These are phyloP conservation scores for Raphanus hybrid DNA, from an alignment of 441 rosid species.

Conservation along the genomic window DNA sequence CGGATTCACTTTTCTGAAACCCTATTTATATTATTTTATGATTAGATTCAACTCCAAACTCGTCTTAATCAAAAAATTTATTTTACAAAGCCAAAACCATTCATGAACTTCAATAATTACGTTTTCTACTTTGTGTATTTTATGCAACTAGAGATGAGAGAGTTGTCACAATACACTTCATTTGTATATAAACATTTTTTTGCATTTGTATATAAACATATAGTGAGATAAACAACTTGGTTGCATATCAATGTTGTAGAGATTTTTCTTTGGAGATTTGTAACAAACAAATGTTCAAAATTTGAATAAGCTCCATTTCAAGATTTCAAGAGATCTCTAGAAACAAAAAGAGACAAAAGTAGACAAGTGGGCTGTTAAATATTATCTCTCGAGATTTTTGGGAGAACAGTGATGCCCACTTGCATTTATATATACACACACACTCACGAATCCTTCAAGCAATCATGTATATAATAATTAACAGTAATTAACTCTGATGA, in stretches of 20 bases:
- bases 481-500: slow-evolving; percentile 28
- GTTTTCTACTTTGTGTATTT: slow-evolving; percentile 20
- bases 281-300: slow-evolving; percentile 7
- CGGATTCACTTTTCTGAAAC: slow-evolving; percentile 90
- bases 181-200: background rate
- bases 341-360: slow-evolving; percentile 23
- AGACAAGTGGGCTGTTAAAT: slow-evolving; percentile 42
- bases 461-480: slow-evolving; percentile 38
- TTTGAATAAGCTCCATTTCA: slow-evolving; percentile 12
- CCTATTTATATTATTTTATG: slow-evolving; percentile 55
- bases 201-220: background rate
- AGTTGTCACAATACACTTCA: slow-evolving; percentile 3
- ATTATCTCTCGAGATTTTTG: slow-evolving; percentile 24
- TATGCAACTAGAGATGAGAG: slow-evolving; percentile 27
- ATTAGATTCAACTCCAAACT: slow-evolving; percentile 26
- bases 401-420: slow-evolving; percentile 39
- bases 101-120: slow-evolving; percentile 1
- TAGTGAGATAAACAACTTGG: background rate
- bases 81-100: background rate
- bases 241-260: slow-evolving; percentile 22
- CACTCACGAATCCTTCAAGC: slow-evolving; percentile 27
- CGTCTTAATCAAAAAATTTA: background rate
- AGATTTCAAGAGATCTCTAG: slow-evolving; percentile 37
- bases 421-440: slow-evolving; percentile 33
- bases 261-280: slow-evolving; percentile 1